A percentile compares a stretch with the other conserved stretches of the same genome.
These are phyloP conservation scores for Harringtonia aguacate DNA, from an alignment of 2,329 filamentous ascomycete genomes.

Conservation along the genomic window DNA sequence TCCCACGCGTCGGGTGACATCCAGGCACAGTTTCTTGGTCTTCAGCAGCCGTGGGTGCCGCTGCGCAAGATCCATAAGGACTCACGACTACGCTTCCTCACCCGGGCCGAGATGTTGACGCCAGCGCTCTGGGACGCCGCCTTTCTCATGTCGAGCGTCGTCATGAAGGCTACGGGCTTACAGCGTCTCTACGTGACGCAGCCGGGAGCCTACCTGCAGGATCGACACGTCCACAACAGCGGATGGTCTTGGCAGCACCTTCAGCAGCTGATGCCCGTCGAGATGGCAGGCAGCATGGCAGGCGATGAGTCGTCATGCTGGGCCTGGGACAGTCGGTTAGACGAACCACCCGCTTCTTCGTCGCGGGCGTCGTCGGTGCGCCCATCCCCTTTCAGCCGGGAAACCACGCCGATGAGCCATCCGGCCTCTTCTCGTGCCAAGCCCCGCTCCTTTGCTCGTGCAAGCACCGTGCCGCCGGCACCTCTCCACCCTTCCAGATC, in stretches of 20 bases:
- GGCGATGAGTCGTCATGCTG: too few relatives aligned
- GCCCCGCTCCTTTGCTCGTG: constrained; percentile 14
- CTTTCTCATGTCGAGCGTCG: constrained; percentile 58
- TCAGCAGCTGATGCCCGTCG: constrained; percentile 33
- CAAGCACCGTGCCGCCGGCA: background rate
- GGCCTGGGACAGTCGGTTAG: constrained; percentile 54
- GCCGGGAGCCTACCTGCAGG: constrained; percentile 63
- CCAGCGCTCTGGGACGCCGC: constrained; percentile 59
- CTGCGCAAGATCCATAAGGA: constrained; percentile 68
- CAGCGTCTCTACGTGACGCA: constrained; percentile 68
- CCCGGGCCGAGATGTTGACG: constrained; percentile 61
- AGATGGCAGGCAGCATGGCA: constrained; percentile 30
- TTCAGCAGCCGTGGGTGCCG: constrained; percentile 62
- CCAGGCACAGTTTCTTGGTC: constrained; percentile 41
- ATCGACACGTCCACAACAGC: constrained; percentile 36
- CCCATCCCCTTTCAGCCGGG: background rate
- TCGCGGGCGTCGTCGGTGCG: constrained; percentile 19
- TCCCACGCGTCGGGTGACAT: background rate
- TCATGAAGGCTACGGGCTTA: constrained; percentile 57
- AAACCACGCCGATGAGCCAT: background rate
- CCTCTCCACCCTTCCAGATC: background rate
- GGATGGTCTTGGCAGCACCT: constrained; percentile 65
- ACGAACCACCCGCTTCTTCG: constrained; percentile 39
- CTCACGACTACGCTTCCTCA: constrained; percentile 59
- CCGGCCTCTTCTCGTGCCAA: constrained; percentile 12